Percentiles rank a stretch among this genome's conserved stretches.
phyloP scores from a whole-genome alignment of 352 stramenopile genomes.

The Globisporangium irregulare region DNA sequence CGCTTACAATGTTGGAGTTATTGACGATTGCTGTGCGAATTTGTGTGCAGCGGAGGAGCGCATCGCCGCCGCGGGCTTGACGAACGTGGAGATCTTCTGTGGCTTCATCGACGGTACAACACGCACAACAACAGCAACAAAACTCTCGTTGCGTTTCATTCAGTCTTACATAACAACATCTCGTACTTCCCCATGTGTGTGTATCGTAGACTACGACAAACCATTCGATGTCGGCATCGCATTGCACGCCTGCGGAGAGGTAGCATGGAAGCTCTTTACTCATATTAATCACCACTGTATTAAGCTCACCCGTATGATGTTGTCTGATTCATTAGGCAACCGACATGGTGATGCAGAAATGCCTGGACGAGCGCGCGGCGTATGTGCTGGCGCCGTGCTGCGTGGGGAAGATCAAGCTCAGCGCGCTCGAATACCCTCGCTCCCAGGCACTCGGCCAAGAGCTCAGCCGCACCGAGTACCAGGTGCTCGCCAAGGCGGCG shows the following conservation, averaged over 20 bases:
- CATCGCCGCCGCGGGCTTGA: constrained; percentile 50
- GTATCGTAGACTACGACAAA: constrained; percentile 38
- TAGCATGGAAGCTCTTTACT: not conserved
- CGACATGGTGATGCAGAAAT: constrained; percentile 81
- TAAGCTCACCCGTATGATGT: not conserved
- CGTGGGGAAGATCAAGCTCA: constrained; percentile 79
- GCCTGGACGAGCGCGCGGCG: constrained; percentile 44
- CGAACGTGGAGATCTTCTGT: constrained; percentile 75
- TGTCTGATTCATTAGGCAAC: constrained; percentile 33
- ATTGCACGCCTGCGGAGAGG: constrained; percentile 74
- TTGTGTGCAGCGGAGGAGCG: constrained; percentile 46
- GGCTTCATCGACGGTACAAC: constrained; percentile 59
- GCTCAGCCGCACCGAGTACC: constrained; percentile 63
- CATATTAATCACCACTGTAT: not conserved
- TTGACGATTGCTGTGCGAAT: not conserved
- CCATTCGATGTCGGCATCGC: constrained; percentile 79
- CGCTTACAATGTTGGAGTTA: not conserved
- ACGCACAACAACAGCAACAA: not conserved
- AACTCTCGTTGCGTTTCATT: too few relatives aligned
- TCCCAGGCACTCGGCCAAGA: constrained; percentile 36
- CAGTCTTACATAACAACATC: too few relatives aligned
- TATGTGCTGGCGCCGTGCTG: constrained; percentile 82
- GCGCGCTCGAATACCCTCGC: constrained; percentile 55
- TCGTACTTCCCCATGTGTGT: too few relatives aligned
- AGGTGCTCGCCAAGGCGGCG: constrained; percentile 72